Percentiles rank a stretch among this genome's conserved stretches.
Conservation (phyloP, 148 eudicot species). For the Fagopyrum esculentum region DNA sequence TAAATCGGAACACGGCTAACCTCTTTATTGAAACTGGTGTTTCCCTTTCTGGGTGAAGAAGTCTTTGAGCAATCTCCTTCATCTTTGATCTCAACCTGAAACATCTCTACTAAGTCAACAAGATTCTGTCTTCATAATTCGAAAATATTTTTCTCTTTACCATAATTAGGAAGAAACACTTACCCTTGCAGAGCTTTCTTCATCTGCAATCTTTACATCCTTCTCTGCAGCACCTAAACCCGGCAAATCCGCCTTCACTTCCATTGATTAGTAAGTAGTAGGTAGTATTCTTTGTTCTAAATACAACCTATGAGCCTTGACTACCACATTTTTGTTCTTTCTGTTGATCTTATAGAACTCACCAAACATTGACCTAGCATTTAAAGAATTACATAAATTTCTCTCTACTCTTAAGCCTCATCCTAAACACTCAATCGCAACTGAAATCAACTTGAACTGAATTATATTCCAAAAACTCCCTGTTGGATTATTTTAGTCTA, state of each 20-base stretch:
- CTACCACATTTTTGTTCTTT: slow-evolving; percentile 5
- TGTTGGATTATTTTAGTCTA: neutral
- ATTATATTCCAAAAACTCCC: neutral
- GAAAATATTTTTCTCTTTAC: neutral
- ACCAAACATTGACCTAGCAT: slow-evolving; percentile 10
- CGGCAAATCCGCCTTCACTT: neutral
- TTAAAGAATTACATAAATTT: neutral
- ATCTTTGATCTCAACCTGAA: slow-evolving; percentile 8
- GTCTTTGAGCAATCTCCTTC: neutral
- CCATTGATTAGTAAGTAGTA: neutral
- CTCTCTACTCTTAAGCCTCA: neutral
- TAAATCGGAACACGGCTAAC: neutral
- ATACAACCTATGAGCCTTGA: slow-evolving; percentile 7
- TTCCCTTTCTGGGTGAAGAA: neutral
- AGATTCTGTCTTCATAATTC: neutral
- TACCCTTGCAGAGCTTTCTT: neutral
- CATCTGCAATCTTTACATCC: neutral
- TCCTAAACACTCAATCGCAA: neutral
- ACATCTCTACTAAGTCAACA: neutral
- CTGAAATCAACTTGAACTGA: slow-evolving; percentile 3
- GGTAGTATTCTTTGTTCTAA: neutral
- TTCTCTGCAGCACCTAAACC: neutral
- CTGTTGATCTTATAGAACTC: slow-evolving; percentile 6
- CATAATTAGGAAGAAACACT: neutral
- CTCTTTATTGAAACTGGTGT: slow-evolving; percentile 7